Evolutionary conservation across 352 stramenopile species (phyloP).

Genomic region (Globisporangium nodosum): DNA sequence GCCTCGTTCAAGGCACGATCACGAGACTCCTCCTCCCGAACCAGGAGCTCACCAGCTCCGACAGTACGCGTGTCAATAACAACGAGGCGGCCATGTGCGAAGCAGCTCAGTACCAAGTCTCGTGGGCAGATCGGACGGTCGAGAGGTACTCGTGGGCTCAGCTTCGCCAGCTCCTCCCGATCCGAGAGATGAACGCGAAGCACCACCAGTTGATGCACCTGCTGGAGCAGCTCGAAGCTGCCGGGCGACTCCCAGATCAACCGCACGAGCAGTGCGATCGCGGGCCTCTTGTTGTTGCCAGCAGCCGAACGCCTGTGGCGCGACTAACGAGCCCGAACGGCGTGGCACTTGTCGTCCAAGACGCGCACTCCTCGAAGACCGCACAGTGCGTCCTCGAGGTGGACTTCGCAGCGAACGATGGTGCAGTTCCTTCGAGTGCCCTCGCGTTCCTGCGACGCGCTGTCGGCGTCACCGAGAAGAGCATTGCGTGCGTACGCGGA

Average conservation of each 20-base stretch:
- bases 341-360: slow-evolving; percentile 25
- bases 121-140: slow-evolving; percentile 42
- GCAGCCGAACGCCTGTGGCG: neutral
- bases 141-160: slow-evolving; percentile 45
- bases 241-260: neutral
- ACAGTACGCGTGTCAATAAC: neutral
- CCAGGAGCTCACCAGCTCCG: neutral
- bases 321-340: slow-evolving; percentile 22
- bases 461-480: slow-evolving; percentile 32
- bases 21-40: slow-evolving; percentile 13
- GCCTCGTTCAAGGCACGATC: slow-evolving; percentile 32
- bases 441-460: slow-evolving; percentile 27
- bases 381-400: slow-evolving; percentile 45
- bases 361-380: slow-evolving; percentile 13
- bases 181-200: slow-evolving; percentile 64
- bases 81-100: slow-evolving; percentile 20
- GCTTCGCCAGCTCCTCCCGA: slow-evolving; percentile 45
- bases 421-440: slow-evolving; percentile 5
- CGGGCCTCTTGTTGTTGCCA: neutral
- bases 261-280: neutral
- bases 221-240: slow-evolving; percentile 10
- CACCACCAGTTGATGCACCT: slow-evolving; percentile 57
- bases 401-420: slow-evolving; percentile 13
- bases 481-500: slow-evolving; percentile 43
- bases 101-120: slow-evolving; percentile 39